Evolutionary conservation across 495 filamentous ascomycete species (phyloP).

Genomic region (Daldinia grandis): DNA sequence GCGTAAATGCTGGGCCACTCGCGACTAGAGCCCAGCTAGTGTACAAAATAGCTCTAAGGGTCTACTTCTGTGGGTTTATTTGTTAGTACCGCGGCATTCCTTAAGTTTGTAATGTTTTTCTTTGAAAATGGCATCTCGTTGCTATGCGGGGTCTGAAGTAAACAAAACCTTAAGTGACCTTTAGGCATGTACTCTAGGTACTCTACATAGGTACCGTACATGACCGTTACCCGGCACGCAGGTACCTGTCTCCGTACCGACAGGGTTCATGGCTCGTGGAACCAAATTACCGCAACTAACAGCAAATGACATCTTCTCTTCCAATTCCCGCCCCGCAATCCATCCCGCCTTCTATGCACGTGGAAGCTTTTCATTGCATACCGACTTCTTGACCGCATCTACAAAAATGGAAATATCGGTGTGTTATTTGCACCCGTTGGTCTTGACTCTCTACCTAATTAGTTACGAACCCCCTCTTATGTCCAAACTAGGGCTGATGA

Average conservation of each 20-base stretch:
- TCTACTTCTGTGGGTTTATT: slow-evolving; percentile 1
- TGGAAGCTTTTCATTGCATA: slow-evolving; percentile 40
- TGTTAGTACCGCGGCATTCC: slow-evolving; percentile 4
- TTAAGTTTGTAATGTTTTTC: slow-evolving; percentile 6
- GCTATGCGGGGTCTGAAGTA: slow-evolving; percentile 38
- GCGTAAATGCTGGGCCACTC: neutral
- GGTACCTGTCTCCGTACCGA: neutral
- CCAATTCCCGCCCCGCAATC: slow-evolving; percentile 27
- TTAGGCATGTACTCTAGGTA: neutral
- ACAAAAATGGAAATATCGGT: slow-evolving; percentile 23
- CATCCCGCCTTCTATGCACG: slow-evolving; percentile 28
- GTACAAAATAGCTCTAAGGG: slow-evolving; percentile 1
- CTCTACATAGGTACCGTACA: neutral
- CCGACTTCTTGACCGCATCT: slow-evolving; percentile 35
- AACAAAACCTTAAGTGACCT: slow-evolving; percentile 26
- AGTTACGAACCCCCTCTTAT: slow-evolving; percentile 7
- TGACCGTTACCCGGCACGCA: neutral
- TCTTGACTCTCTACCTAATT: neutral
- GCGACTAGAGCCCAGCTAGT: slow-evolving; percentile 9
- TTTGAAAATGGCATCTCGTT: slow-evolving; percentile 22
- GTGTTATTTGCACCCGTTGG: slow-evolving; percentile 9
- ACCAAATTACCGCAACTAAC: slow-evolving; percentile 16
- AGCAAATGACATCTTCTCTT: slow-evolving; percentile 24
- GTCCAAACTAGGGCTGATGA: slow-evolving; percentile 3
- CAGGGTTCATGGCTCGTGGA: neutral